Percentiles rank a stretch among this genome's conserved stretches.
Conservation (phyloP, 129 eudicot species). For the Chrysanthemum makinoi region DNA sequence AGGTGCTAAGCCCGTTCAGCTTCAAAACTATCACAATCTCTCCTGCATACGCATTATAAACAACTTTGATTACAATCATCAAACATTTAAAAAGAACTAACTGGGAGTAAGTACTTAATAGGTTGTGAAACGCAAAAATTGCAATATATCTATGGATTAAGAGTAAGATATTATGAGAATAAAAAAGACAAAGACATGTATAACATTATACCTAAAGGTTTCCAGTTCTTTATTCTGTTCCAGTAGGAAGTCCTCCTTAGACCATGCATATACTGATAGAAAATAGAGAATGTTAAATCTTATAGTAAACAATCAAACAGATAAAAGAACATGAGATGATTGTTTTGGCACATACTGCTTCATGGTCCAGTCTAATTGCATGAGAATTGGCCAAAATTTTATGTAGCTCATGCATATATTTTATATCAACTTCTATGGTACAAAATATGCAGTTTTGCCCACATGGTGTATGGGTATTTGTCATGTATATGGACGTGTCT, state of each 20-base stretch:
- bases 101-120: too few relatives aligned
- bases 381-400: too few relatives aligned
- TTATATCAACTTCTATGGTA: too few relatives aligned
- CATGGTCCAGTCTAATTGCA: background rate
- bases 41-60: slow-evolving; percentile 39
- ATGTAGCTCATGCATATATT: too few relatives aligned
- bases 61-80: background rate
- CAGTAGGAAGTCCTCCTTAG: slow-evolving; percentile 79
- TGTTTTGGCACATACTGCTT: too few relatives aligned
- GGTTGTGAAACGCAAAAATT: background rate
- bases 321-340: too few relatives aligned
- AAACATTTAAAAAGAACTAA: background rate
- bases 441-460: too few relatives aligned
- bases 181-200: background rate
- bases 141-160: background rate
- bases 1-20: slow-evolving; percentile 76
- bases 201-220: slow-evolving; percentile 44
- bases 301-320: too few relatives aligned
- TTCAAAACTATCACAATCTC: slow-evolving; percentile 76
- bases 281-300: background rate
- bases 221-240: slow-evolving; percentile 79
- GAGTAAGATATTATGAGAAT: background rate
- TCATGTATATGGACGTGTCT: too few relatives aligned
- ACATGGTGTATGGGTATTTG: too few relatives aligned
- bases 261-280: slow-evolving; percentile 62